Conservation (phyloP, 805 yeast genomes). For the Metschnikowia gruessii region DNA sequence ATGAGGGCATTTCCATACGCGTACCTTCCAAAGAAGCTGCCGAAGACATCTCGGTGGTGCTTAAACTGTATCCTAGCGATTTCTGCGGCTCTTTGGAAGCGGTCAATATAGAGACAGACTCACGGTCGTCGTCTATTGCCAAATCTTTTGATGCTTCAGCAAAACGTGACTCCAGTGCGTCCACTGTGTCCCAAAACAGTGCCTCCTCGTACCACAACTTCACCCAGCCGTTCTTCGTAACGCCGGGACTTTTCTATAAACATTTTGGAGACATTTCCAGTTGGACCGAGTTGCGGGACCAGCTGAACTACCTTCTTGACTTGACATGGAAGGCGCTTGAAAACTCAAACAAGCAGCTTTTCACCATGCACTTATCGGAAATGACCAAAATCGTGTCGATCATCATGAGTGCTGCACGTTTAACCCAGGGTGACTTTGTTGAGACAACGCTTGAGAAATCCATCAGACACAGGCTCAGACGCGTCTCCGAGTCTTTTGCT, state of each 20-base stretch:
- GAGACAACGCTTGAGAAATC: constrained; percentile 45
- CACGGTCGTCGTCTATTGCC: constrained; percentile 14
- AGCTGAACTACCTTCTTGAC: constrained; percentile 47
- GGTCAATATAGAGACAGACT: constrained; percentile 1
- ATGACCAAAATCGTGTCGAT: constrained; percentile 52
- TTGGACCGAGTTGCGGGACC: constrained; percentile 57
- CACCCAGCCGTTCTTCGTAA: constrained; percentile 39
- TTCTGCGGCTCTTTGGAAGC: constrained; percentile 5
- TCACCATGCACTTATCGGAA: constrained; percentile 50
- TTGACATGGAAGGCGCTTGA: constrained; percentile 49
- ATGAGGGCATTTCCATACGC: constrained; percentile 22
- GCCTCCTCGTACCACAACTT: constrained; percentile 40
- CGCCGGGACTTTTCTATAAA: constrained; percentile 49
- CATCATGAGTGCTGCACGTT: constrained; percentile 53
- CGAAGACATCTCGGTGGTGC: constrained; percentile 19
- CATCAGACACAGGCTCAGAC: constrained; percentile 49
- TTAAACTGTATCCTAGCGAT: constrained; percentile 8
- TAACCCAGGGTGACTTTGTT: constrained; percentile 50
- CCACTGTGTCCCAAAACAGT: constrained; percentile 30
- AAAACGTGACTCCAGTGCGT: constrained; percentile 40
- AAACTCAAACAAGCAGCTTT: constrained; percentile 50
- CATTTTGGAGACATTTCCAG: constrained; percentile 56
- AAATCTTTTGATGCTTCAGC: constrained; percentile 27
- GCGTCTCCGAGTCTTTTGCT: constrained; percentile 53
- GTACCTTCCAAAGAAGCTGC: constrained; percentile 28